phyloP scores from a whole-genome alignment of 2,329 filamentous ascomycete genomes.

The Aspergillus felis region DNA sequence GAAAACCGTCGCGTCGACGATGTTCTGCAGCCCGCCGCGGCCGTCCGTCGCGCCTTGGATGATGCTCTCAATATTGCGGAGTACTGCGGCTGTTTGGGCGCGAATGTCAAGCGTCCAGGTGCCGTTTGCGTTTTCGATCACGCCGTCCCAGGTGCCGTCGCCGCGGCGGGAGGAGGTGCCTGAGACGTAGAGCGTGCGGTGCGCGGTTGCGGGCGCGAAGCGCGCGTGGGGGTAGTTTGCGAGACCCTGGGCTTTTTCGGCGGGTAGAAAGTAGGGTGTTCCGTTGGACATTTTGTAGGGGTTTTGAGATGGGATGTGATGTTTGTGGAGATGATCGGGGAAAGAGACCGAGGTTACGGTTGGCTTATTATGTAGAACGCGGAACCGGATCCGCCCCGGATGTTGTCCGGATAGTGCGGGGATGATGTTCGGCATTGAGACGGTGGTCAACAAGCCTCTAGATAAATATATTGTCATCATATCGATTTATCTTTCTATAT shows the following conservation, averaged over 20 bases:
- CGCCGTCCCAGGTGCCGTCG: conserved; percentile 37
- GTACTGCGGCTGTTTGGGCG: conserved; percentile 38
- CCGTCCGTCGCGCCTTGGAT: conserved; percentile 37
- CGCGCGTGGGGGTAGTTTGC: conserved; percentile 38
- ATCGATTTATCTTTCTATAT: no score
- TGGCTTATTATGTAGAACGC: neutral
- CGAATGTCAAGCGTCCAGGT: conserved; percentile 34
- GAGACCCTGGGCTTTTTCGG: conserved; percentile 26
- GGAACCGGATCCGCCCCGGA: neutral
- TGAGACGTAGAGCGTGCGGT: conserved; percentile 40
- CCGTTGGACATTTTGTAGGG: conserved; percentile 27
- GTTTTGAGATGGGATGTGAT: no score
- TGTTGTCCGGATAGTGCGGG: no score
- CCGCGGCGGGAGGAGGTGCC: conserved; percentile 37
- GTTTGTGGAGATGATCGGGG: neutral
- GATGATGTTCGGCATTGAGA: neutral
- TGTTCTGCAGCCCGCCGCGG: conserved; percentile 34
- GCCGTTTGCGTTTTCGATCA: conserved; percentile 33
- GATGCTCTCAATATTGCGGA: conserved; percentile 37
- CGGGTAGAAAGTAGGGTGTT: conserved; percentile 28
- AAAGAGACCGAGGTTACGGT: neutral
- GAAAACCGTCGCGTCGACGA: conserved; percentile 42
- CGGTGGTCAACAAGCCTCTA: no score
- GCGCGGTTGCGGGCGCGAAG: conserved; percentile 23
- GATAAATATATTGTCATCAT: no score